Evolutionary conservation across 345 rosid species (phyloP).

Genomic region (Pseudoturritis turrita): DNA sequence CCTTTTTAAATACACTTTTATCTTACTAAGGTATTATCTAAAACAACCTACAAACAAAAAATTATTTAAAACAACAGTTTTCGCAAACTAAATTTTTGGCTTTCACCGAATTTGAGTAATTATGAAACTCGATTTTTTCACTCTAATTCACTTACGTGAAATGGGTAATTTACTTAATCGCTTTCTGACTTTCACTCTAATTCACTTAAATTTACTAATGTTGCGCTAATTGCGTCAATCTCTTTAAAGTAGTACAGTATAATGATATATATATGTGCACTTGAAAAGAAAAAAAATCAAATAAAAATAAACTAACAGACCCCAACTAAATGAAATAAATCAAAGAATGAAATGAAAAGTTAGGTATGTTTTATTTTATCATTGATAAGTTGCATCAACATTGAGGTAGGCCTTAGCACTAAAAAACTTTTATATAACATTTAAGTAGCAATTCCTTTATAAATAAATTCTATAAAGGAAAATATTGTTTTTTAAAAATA

Average conservation of each 20-base stretch:
- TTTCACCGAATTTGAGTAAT: neutral
- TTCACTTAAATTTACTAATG: neutral
- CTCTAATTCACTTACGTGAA: neutral
- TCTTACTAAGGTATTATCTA: neutral
- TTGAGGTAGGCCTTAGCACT: conserved; percentile 22
- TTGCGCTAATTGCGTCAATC: conserved; percentile 15
- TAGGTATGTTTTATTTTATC: conserved; percentile 22
- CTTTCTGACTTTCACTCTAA: neutral
- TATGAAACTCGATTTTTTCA: neutral
- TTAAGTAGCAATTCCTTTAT: neutral
- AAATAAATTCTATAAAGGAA: neutral
- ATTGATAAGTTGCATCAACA: conserved; percentile 32
- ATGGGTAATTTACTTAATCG: neutral
- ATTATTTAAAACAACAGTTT: neutral
- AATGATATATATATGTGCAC: neutral
- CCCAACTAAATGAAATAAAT: neutral
- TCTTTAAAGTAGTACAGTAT: neutral
- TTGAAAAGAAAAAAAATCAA: neutral
- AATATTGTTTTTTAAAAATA: neutral
- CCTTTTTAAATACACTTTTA: neutral
- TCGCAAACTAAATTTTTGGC: neutral
- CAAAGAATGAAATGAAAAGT: conserved; percentile 3
- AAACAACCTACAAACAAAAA: neutral
- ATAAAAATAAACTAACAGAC: neutral
- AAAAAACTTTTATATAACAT: conserved; percentile 3